Base-by-base conservation (phyloP, 345 rosid species). In the Microcos paniculata region DNA sequence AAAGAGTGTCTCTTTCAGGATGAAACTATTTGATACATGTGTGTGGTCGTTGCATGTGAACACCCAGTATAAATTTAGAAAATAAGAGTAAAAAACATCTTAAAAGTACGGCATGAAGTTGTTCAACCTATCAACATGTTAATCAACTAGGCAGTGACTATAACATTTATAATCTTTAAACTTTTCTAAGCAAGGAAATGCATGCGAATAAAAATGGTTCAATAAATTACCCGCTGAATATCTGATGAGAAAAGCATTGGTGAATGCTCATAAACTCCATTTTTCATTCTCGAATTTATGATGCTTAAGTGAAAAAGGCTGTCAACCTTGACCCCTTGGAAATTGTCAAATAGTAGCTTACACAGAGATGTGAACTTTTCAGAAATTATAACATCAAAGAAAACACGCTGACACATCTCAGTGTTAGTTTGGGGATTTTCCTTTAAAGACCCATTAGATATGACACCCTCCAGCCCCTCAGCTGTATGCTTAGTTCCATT, bases 241-340 rank as follows among this genome's bases (percentile, higher is more conserved):
- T 96, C 97, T 4, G 82, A 74, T 70, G 77, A 74, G 80, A 96
- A 89, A 70, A 86, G 94, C 76, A 48, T 11, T 66, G 94, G 98
- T 11, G 89, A 85, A 21, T 19, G 33, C 70, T 90, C 98, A 87
- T 96, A 96, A 51, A 76, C 81, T 81, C 97, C 98, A 33, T 87
- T 88, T 79, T 86, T 90, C 98, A 92, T 90, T 85, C 89, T 90
- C 68, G 80, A 77, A 80, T 92, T 79, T 86, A 96, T 82, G 68
- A 79, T 67, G 78, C 68, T 82, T 68, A 89, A 84, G 84, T 87
- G 78, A 21, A 86, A 75, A 71, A 96, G 42, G 42, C 79, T 81
- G 71, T 88, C 94, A 63, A 81, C 68, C 84, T 86, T 90, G 77
- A 78, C 77, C 67, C 89, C 98, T 83, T 88, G 84, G 81, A 93